Evolutionary conservation across 2,329 filamentous ascomycete genomes (phyloP), one percentile per base, ranked within the genome.

Genomic region (Trichoderma sp.): DNA sequence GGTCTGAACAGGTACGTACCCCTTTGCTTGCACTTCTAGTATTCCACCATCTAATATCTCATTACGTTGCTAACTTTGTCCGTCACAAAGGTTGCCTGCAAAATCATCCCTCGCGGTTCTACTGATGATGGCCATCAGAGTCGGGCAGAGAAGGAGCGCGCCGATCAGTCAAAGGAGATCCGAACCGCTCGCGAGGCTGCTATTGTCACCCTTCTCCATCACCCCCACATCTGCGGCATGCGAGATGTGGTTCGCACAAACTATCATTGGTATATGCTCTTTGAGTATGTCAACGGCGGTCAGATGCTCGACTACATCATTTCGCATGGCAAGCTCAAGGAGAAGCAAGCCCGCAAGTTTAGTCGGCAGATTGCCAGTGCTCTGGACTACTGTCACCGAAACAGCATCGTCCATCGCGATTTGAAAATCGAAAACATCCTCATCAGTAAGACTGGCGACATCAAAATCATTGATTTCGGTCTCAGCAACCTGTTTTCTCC

Each of bases 271-370:
- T 99, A 99, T 81, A 99, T 99, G 96, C 89, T 99, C 63, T 99
- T 97, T 77, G 96, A 99, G 82, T 97, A 96, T 79, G 96, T 99
- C 80, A 97, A 99, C 77, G 96, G 96, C 59, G 96, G 96, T 21
- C 96, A 99, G 82, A 98, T 99, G 96, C 89, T 99, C 71, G 96
- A 99, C 83, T 99, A 98, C 81, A 99, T 99, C 79, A 99, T 99
- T 78, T 97, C 94, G 4, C 96, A 99, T 77, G 96, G 95, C 70
- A 92, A 96, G 76, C 85, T 99, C 72, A 98, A 98, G 85, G 96
- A 99, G 83, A 98, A 98, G 81, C 95, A 97, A 81, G 96, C 96
- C 10, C 90, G 96, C 76, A 98, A 98, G 79, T 99, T 99, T 79
- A 96, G 93, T 73, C 91, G 96, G 52, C 96, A 99, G 82, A 98